Conservation (phyloP, 1,139 yeast species). For the Candida sp. region DNA sequence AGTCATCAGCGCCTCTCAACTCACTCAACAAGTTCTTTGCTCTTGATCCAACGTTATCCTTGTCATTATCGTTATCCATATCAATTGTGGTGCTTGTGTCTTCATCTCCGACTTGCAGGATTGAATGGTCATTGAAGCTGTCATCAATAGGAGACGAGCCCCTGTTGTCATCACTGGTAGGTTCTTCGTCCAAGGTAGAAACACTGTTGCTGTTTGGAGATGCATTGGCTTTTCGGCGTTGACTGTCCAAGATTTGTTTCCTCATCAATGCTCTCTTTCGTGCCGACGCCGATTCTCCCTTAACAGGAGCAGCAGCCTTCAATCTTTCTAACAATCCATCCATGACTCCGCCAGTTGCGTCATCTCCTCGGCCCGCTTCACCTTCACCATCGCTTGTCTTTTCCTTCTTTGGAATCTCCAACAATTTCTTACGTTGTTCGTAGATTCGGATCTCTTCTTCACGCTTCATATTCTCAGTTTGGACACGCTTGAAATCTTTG, state of each 20-base stretch:
- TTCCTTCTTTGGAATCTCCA: constrained; percentile 48
- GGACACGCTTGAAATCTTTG: constrained; percentile 75
- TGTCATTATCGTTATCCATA: constrained; percentile 19
- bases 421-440: constrained; percentile 70
- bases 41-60: constrained; percentile 53
- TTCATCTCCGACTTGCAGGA: background rate
- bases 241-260: constrained; percentile 53
- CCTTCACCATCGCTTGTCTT: constrained; percentile 4
- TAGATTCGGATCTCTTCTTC: constrained; percentile 84
- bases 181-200: constrained; percentile 12
- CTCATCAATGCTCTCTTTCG: constrained; percentile 83
- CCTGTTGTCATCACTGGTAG: constrained; percentile 10
- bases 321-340: constrained; percentile 74
- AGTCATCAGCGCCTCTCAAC: constrained; percentile 46
- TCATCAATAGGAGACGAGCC: constrained; percentile 15
- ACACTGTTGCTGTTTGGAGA: constrained; percentile 6
- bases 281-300: constrained; percentile 80
- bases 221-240: constrained; percentile 19
- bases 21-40: constrained; percentile 65
- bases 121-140: constrained; percentile 6
- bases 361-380: constrained; percentile 35
- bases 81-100: constrained; percentile 4
- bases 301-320: constrained; percentile 74
- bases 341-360: constrained; percentile 60
- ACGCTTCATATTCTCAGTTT: constrained; percentile 71